Percentiles rank a stretch among this genome's conserved stretches.
These are phyloP conservation scores for Barnettozyma wickerhamii DNA, from an alignment of 805 yeast genomes.

Conservation along the genomic window DNA sequence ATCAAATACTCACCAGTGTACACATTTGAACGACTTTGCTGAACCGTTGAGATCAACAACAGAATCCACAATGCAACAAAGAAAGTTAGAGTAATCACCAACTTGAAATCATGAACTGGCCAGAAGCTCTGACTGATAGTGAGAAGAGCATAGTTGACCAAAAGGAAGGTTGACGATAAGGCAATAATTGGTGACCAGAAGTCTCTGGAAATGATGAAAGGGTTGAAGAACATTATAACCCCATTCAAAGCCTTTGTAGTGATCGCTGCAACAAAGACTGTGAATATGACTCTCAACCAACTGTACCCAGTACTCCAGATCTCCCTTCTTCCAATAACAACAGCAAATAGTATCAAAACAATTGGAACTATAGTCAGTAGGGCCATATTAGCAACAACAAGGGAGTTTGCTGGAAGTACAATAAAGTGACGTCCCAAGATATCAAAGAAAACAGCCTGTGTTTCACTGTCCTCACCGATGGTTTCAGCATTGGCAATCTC, in stretches of 20 bases:
- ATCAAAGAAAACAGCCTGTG: constrained; percentile 62
- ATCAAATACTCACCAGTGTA: constrained; percentile 47
- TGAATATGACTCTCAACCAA: constrained; percentile 57
- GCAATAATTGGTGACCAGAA: constrained; percentile 47
- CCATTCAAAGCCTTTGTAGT: constrained; percentile 34
- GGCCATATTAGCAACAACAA: constrained; percentile 50
- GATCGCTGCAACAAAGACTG: constrained; percentile 43
- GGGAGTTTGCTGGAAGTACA: constrained; percentile 42
- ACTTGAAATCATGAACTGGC: constrained; percentile 57
- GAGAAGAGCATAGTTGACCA: constrained; percentile 54
- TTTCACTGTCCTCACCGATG: constrained; percentile 26
- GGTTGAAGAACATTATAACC: constrained; percentile 40
- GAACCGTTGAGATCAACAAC: constrained; percentile 46
- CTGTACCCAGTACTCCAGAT: constrained; percentile 45
- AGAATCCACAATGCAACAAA: constrained; percentile 54
- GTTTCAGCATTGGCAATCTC: constrained; percentile 40
- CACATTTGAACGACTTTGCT: constrained; percentile 39
- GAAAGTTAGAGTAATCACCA: constrained; percentile 50
- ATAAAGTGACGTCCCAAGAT: constrained; percentile 55
- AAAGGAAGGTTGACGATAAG: constrained; percentile 41
- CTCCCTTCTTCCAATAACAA: constrained; percentile 42
- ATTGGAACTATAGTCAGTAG: constrained; percentile 54
- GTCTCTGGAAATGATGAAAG: constrained; percentile 47
- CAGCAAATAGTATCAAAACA: constrained; percentile 40
- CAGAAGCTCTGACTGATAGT: constrained; percentile 32